phyloP scores from a whole-genome alignment of 116 monocot genomes.

The Posidonia oceanica region DNA sequence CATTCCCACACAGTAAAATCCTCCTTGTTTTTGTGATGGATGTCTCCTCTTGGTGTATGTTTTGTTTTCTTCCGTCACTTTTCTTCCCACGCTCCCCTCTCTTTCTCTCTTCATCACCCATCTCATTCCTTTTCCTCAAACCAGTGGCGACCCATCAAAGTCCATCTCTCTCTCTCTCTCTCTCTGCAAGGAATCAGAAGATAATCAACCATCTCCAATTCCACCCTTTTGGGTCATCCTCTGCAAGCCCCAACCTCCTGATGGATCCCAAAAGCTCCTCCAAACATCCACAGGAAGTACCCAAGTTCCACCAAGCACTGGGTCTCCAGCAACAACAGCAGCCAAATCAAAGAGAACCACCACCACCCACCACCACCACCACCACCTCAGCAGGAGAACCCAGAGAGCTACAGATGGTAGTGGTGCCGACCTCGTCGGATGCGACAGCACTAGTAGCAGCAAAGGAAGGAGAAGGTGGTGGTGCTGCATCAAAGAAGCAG shows the following conservation, averaged over 20 bases:
- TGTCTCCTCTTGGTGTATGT: no score
- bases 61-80: not conserved
- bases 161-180: not conserved
- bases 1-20: no score
- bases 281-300: not conserved
- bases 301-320: conserved; percentile 5
- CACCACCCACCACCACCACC: not conserved
- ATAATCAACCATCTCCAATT: not conserved
- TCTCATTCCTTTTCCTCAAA: not conserved
- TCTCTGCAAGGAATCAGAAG: not conserved
- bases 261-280: conserved; percentile 8
- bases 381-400: not conserved
- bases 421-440: not conserved
- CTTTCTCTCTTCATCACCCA: not conserved
- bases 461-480: not conserved
- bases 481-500: conserved; percentile 9
- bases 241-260: not conserved
- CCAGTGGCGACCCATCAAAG: not conserved
- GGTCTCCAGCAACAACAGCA: conserved; percentile 1
- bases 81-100: conserved; percentile 5
- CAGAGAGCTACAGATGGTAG: not conserved
- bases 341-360: not conserved
- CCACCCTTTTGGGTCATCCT: not conserved
- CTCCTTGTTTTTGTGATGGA: no score
- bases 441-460: not conserved